Evolutionary conservation across 1,284 basidiomycete genomes (phyloP), one percentile per base, ranked within the genome.

Genomic region (Mycosarcoma mackinlayi): DNA sequence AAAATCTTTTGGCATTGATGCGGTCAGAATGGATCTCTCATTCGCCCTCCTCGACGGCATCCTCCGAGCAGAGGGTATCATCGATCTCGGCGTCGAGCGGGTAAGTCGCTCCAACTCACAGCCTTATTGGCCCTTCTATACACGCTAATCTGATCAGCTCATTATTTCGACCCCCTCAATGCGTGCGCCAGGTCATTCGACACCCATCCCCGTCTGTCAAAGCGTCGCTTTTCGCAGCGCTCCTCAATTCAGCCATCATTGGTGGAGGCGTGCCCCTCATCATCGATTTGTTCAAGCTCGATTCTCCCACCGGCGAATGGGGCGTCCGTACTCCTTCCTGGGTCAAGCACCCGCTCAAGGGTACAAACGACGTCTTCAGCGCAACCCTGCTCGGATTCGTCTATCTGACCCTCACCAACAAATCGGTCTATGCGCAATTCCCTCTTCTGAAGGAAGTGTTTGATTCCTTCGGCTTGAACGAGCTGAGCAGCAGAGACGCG

Each of bases 11-110:
- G n/a, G n/a, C n/a, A n/a, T n/a, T n/a, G 33, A 35, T 16, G 33
- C 10, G 9, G 3, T n/a, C 19, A 63, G 59, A 8, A 51, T 75
- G 50, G 76, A 79, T 30, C 46, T 76, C 38, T 23, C 52, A 3
- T 68, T 77, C 25, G 54, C 67, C 2, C 37, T 57, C 1, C 55
- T 79, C 7, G 77, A 79, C 38, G 74, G 71, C 30, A 19, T 77
- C 27, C 68, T 72, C 28, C 62, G 77, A 38, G 51, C 71, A 16
- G 77, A 79, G 39, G 77, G 71, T 19, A 73, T 79, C 50, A 66
- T 65, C 24, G 54, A 57, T 18, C 58, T 76, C 11, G 76, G 76
- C 18, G 52, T 77, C 19, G 57, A 70, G 18, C 44, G 37, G 1
- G 72, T 73, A 35, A 49, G 60, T 28, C 35, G 13, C 16, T 25